A percentile compares a stretch with the other conserved stretches of the same genome.
These are phyloP conservation scores for Takashimella tepidaria DNA, from an alignment of 1,284 basidiomycete species.

Conservation along the genomic window DNA sequence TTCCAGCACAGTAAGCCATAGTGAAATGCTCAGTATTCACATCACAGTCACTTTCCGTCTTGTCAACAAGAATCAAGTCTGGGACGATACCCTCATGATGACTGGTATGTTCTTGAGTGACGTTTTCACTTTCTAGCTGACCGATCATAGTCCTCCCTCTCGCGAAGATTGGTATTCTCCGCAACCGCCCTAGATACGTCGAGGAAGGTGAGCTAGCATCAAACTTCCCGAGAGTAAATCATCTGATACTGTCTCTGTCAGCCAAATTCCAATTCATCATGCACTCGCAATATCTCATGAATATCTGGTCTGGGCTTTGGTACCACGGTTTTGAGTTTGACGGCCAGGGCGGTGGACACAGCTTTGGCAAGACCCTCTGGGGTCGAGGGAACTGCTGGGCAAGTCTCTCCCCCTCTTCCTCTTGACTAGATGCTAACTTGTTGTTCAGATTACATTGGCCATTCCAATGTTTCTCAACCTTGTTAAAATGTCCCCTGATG, in stretches of 20 bases:
- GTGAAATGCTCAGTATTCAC: background rate
- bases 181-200: conserved; percentile 53
- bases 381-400: conserved; percentile 60
- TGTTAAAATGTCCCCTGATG: conserved; percentile 37
- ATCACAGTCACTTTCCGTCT: conserved; percentile 51
- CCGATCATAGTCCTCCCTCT: conserved; percentile 46
- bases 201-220: conserved; percentile 51
- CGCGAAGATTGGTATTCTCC: conserved; percentile 57
- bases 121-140: background rate
- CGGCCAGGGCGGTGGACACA: conserved; percentile 22
- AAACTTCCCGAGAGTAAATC: no score
- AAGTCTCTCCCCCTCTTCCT: background rate
- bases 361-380: conserved; percentile 57
- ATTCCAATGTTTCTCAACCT: conserved; percentile 60
- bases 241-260: no score
- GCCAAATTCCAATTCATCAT: conserved; percentile 29
- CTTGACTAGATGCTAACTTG: no score
- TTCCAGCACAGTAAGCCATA: conserved; percentile 52
- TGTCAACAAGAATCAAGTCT: conserved; percentile 56
- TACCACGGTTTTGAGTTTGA: conserved; percentile 44
- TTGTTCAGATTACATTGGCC: conserved; percentile 53
- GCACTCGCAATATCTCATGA: conserved; percentile 28
- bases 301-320: conserved; percentile 24
- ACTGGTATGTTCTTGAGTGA: conserved; percentile 28
- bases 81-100: conserved; percentile 64